Base-by-base conservation (phyloP, 345 rosid species). In the Jatropha curcas region DNA sequence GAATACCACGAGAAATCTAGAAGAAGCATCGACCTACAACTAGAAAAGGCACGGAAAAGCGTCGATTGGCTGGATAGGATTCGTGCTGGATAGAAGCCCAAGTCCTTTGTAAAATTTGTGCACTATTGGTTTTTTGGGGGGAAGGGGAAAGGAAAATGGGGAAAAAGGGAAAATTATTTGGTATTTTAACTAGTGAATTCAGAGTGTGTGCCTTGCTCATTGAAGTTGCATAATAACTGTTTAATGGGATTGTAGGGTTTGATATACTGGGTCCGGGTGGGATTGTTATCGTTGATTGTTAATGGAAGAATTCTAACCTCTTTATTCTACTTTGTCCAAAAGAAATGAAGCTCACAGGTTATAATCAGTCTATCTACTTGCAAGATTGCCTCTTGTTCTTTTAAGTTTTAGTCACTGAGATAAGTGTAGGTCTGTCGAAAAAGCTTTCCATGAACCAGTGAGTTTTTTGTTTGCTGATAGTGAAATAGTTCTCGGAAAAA, bases 21-120 rank as follows among this genome's bases (percentile, higher is more conserved):
- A 84, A 84, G 83, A 79, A 90, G 88, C 75, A 80, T 89, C 2
- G 99, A 95, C 56, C 84, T 81, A 63, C 95, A 86, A 78, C 11
- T 89, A 4, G 95, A 92, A 67, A 88, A 83, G 76, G 95, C 86
- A 31, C 85, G 97, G 67, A 94, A 87, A 83, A 92, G 98, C 20
- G 95, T 92, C 1, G 97, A 94, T 53, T 75, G 79, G 79, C 8
- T 75, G 34, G 79, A 75, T 25, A 70, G 79, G 27, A 69, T 75
- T 55, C 79, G 74, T 3, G 45, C 65, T 2, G 64, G 65, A 19
- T 73, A 37, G 22, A 46, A 43, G 31, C 1, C 11, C 24, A 52
- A 60, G 22, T 61, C 28, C 28, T 51, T 31, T 41, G 79, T 62
- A 75, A 69, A 69, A 75, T 63, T 69, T 70, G 56, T 55, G 39